phyloP scores from a whole-genome alignment of 805 yeast genomes.

The Hanseniaspora taiwanica region DNA sequence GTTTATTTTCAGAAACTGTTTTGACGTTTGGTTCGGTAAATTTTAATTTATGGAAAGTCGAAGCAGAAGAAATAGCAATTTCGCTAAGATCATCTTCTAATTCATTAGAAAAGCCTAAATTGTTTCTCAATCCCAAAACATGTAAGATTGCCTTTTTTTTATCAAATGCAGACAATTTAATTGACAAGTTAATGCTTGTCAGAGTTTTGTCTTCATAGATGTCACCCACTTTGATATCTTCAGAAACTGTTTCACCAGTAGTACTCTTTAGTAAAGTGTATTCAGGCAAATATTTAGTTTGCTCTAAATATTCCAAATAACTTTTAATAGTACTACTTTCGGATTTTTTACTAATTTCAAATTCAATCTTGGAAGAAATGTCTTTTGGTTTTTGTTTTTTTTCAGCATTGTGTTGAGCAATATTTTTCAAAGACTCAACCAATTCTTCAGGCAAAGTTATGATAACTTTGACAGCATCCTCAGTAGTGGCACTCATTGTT shows the following conservation, averaged over 20 bases:
- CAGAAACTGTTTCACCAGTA: not conserved
- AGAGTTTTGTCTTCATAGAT: not conserved
- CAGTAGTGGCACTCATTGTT: too few species aligned
- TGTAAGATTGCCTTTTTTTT: conserved; percentile 21
- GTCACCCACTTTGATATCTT: conserved; percentile 2
- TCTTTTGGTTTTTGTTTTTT: conserved; percentile 8
- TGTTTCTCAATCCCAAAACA: conserved; percentile 19
- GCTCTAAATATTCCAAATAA: conserved; percentile 14
- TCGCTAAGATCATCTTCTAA: conserved; percentile 20
- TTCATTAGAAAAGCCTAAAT: conserved; percentile 22
- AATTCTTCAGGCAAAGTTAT: conserved; percentile 3
- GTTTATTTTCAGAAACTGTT: conserved; percentile 6
- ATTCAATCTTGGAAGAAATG: conserved; percentile 7
- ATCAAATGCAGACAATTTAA: conserved; percentile 17
- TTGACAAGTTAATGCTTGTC: conserved; percentile 15
- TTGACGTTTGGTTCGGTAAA: conserved; percentile 12
- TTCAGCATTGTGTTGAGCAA: conserved; percentile 4
- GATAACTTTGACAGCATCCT: conserved; percentile 3
- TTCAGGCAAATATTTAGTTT: conserved; percentile 17
- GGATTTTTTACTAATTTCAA: conserved; percentile 16
- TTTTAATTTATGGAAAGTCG: conserved; percentile 17
- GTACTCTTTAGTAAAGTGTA: not conserved
- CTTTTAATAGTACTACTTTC: conserved; percentile 16
- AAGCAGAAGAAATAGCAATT: conserved; percentile 21
- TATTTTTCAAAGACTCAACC: not conserved